Base-by-base conservation (phyloP, 495 filamentous ascomycete genomes). In the Aspergillus diversus region DNA sequence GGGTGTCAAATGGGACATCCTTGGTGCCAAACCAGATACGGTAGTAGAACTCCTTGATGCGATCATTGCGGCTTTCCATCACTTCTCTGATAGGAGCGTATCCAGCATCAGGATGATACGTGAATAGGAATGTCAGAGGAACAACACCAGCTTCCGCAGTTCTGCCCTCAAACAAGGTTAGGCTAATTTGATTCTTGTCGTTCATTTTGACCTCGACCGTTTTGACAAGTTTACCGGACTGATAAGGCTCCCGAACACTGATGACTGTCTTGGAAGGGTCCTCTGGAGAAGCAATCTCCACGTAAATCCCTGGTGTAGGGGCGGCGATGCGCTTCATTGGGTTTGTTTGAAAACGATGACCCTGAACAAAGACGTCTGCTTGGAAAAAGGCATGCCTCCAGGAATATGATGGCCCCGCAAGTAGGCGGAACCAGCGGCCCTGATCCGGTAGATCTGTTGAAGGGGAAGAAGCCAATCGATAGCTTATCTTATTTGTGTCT, bases 21-120 rank as follows among this genome's bases (percentile, higher is more conserved):
- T 95, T 93, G 68, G 92, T 87, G 15, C 93, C 96, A 68, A 99
- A 99, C 95, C 95, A 81, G 63, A 94, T 87, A 35, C 87, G 86
- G 84, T 96, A 97, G 83, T 99, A 99, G 74, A 98, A 99, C 76
- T 95, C 87, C 79, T 97, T 97, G 83, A 99, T 97, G 55, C 91
- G 87, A 69, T 97, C 92, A 69, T 98, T 98, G 72, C 95, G 91
- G 61, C 82, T 89, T 55, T 93, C 84, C 93, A 97, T 98, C 55
- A 98, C 89, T 73, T 99, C 95, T 53, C 89, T 87, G 66, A 99
- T 96, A 6, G 95, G 95, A 15, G 95, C 94, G 72, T 96, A 98
- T 33, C 95, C 95, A 43, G 90, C 87, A 75, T 97, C 93, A 1
- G 95, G 96, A 69, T 91, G 90, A 72, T 98, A 99, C 1, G 86